These are phyloP conservation scores for Leccinum arenicola DNA, from an alignment of 768 basidiomycete species.

Conservation along the genomic window DNA sequence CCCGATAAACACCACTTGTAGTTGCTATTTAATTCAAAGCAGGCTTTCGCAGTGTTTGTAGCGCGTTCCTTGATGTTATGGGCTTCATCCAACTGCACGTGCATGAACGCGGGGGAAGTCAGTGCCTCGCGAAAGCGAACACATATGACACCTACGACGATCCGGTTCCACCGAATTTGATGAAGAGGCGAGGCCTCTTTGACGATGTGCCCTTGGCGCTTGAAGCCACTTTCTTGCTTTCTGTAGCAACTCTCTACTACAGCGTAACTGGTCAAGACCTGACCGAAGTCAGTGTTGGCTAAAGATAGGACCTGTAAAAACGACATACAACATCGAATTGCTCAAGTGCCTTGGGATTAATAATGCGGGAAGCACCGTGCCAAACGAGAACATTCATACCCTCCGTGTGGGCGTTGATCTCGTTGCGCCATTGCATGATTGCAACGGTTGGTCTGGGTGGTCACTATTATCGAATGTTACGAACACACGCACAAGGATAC, in stretches of 20 bases:
- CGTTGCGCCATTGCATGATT: slow-evolving; percentile 87
- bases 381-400: slow-evolving; percentile 87
- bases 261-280: slow-evolving; percentile 85
- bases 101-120: background rate
- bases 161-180: slow-evolving; percentile 77
- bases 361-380: slow-evolving; percentile 80
- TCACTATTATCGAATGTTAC: background rate
- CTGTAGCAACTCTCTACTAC: slow-evolving; percentile 91
- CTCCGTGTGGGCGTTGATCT: slow-evolving; percentile 83
- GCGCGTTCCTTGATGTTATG: slow-evolving; percentile 97
- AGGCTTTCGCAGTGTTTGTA: slow-evolving; percentile 96
- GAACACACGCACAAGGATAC: slow-evolving; percentile 24
- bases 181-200: slow-evolving; percentile 90
- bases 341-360: slow-evolving; percentile 62
- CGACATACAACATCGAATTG: slow-evolving; percentile 81
- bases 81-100: slow-evolving; percentile 82
- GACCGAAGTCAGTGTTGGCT: slow-evolving; percentile 7
- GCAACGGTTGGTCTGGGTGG: slow-evolving; percentile 46
- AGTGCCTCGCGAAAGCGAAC: background rate
- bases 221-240: slow-evolving; percentile 91
- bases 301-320: background rate
- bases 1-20: slow-evolving; percentile 96
- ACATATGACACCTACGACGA: slow-evolving; percentile 50
- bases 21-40: slow-evolving; percentile 79
- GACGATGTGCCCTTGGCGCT: slow-evolving; percentile 76